Evolutionary conservation across 352 stramenopile species (phyloP).

Genomic region (Globisporangium paddicum): DNA sequence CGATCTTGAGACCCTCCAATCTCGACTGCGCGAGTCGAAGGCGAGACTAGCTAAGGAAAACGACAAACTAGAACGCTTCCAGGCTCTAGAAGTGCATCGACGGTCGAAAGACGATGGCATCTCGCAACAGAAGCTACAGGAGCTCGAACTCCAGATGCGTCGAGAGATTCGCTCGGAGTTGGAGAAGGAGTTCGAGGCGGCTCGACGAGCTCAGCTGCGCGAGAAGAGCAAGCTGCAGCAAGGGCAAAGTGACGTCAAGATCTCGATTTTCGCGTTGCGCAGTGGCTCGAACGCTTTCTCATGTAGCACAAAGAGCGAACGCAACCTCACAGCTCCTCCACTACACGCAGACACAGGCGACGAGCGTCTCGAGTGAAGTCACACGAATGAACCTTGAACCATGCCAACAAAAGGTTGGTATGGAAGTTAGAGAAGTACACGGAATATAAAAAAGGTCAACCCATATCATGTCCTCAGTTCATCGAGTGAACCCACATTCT

Average conservation of each 20-base stretch:
- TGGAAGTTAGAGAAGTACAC: too few species aligned
- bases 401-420: too few species aligned
- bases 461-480: too few species aligned
- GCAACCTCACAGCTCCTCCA: neutral
- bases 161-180: slow-evolving; percentile 56
- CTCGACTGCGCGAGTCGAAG: slow-evolving; percentile 22
- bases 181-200: slow-evolving; percentile 53
- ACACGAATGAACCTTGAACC: neutral
- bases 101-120: slow-evolving; percentile 44
- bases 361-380: neutral
- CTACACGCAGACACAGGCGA: neutral
- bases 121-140: slow-evolving; percentile 28
- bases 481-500: too few species aligned
- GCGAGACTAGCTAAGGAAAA: slow-evolving; percentile 25
- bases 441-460: too few species aligned
- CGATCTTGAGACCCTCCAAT: slow-evolving; percentile 27
- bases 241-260: neutral
- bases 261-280: neutral
- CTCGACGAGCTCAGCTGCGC: slow-evolving; percentile 30
- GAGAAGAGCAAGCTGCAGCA: slow-evolving; percentile 5
- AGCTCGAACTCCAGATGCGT: slow-evolving; percentile 39
- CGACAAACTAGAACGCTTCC: slow-evolving; percentile 42
- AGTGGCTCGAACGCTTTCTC: neutral
- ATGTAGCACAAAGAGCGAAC: neutral
- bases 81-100: slow-evolving; percentile 35